These are phyloP conservation scores for Nigrospora sphaerica DNA, from an alignment of 2,329 filamentous ascomycete genomes.

Conservation along the genomic window DNA sequence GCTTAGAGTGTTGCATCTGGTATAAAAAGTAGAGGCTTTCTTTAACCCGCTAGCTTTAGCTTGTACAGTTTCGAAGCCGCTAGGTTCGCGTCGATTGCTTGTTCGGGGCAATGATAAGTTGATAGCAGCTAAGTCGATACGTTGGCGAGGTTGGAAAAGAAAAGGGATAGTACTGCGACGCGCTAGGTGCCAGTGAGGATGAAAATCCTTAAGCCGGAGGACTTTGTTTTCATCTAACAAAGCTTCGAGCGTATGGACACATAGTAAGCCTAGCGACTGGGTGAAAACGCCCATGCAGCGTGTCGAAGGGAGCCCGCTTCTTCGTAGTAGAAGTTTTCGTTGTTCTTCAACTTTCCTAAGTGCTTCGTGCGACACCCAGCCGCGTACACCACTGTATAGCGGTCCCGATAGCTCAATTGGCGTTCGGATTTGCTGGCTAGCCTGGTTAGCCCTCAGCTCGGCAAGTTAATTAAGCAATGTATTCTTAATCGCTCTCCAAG, in stretches of 20 bases:
- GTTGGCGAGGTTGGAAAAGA: neutral
- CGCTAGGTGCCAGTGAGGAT: neutral
- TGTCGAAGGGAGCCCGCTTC: neutral
- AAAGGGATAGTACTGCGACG: neutral
- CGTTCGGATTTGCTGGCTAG: conserved; percentile 6
- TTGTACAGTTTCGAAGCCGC: neutral
- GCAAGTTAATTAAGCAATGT: conserved; percentile 8
- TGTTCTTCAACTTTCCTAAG: conserved; percentile 10
- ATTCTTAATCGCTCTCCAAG: conserved; percentile 9
- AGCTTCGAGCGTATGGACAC: conserved; percentile 4
- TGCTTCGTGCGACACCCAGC: conserved; percentile 11
- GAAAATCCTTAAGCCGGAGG: conserved; percentile 7
- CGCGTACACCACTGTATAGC: conserved; percentile 7
- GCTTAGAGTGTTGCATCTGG: neutral
- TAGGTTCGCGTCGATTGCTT: neutral
- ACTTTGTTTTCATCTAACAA: conserved; percentile 3
- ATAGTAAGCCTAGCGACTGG: conserved; percentile 4
- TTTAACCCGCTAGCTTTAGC: neutral
- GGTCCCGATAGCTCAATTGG: conserved; percentile 7
- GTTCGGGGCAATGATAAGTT: neutral
- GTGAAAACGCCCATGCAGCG: conserved; percentile 8
- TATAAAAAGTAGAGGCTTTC: neutral
- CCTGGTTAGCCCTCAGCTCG: conserved; percentile 8
- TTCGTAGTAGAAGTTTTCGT: conserved; percentile 3
- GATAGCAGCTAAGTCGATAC: neutral